Conservation (phyloP, 805 yeast species). For the Saturnispora silvae region DNA sequence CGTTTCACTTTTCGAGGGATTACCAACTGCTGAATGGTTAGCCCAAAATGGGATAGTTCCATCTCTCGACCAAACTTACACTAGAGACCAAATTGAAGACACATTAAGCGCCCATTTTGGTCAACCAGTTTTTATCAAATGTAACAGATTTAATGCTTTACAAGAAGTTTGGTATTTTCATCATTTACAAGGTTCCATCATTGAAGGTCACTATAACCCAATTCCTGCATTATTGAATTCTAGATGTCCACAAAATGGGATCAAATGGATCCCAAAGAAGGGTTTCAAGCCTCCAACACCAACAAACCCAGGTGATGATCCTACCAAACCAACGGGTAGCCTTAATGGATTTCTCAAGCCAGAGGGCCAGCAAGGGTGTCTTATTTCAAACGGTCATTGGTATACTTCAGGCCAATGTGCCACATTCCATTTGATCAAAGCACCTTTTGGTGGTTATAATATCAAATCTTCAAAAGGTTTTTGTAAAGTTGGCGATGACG, state of each 20-base stretch:
- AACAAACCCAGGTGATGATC: slow-evolving; percentile 18
- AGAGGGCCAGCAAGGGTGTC: slow-evolving; percentile 53
- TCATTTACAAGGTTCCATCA: slow-evolving; percentile 61
- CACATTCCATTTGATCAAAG: slow-evolving; percentile 45
- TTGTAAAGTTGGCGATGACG: slow-evolving; percentile 41
- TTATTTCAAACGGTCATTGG: slow-evolving; percentile 84
- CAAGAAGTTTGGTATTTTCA: slow-evolving; percentile 76
- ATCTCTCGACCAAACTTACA: slow-evolving; percentile 42
- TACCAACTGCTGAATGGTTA: slow-evolving; percentile 63
- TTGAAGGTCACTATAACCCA: slow-evolving; percentile 52
- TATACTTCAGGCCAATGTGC: slow-evolving; percentile 80
- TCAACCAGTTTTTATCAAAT: slow-evolving; percentile 47
- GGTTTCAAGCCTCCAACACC: slow-evolving; percentile 22
- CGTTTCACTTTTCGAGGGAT: slow-evolving; percentile 42
- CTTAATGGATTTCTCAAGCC: slow-evolving; percentile 39
- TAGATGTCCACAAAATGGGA: slow-evolving; percentile 60
- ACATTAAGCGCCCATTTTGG: slow-evolving; percentile 45
- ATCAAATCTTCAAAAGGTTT: slow-evolving; percentile 62
- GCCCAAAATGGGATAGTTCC: slow-evolving; percentile 65
- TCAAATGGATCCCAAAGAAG: slow-evolving; percentile 61
- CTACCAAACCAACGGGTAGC: slow-evolving; percentile 25
- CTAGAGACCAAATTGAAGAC: slow-evolving; percentile 41
- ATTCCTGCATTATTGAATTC: slow-evolving; percentile 48
- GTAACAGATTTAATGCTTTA: slow-evolving; percentile 42
- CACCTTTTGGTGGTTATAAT: slow-evolving; percentile 64